Conservation (phyloP, 2,329 filamentous ascomycete genomes). For the Corynespora cassiicola region DNA sequence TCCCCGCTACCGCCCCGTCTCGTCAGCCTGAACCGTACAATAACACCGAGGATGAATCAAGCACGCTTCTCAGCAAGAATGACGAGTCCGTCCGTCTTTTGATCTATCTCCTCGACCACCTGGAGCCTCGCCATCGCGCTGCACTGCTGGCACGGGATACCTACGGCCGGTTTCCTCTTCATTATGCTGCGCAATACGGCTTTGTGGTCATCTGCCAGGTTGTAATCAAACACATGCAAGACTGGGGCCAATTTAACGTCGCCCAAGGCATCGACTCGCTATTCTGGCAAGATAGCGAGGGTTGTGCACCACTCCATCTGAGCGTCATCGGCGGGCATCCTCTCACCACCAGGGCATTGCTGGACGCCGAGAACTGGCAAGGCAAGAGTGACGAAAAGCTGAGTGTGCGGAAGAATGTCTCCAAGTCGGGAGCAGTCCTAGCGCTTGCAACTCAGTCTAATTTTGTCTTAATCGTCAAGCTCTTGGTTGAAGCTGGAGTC, state of each 20-base stretch:
- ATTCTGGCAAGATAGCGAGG: slow-evolving; percentile 91
- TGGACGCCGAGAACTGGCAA: slow-evolving; percentile 81
- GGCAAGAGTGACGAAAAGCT: slow-evolving; percentile 68
- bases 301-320: slow-evolving; percentile 88
- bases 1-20: slow-evolving; percentile 74
- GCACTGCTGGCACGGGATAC: slow-evolving; percentile 75
- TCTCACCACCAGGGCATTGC: slow-evolving; percentile 79
- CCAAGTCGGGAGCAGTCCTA: slow-evolving; percentile 86
- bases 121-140: slow-evolving; percentile 70
- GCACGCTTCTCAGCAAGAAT: slow-evolving; percentile 67
- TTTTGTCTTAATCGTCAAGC: slow-evolving; percentile 80
- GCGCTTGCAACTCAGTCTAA: slow-evolving; percentile 89
- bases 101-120: slow-evolving; percentile 67
- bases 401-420: slow-evolving; percentile 71
- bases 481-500: slow-evolving; percentile 87
- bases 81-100: slow-evolving; percentile 78
- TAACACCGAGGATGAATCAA: slow-evolving; percentile 69
- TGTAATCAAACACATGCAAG: slow-evolving; percentile 86
- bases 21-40: slow-evolving; percentile 67
- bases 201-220: slow-evolving; percentile 89
- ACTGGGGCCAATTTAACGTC: slow-evolving; percentile 86
- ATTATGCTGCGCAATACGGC: slow-evolving; percentile 94
- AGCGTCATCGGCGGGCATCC: slow-evolving; percentile 91
- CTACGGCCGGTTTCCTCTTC: slow-evolving; percentile 83
- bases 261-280: slow-evolving; percentile 84